Base-by-base conservation (phyloP, 257 asterid species). In the Solanum bukasovii region DNA sequence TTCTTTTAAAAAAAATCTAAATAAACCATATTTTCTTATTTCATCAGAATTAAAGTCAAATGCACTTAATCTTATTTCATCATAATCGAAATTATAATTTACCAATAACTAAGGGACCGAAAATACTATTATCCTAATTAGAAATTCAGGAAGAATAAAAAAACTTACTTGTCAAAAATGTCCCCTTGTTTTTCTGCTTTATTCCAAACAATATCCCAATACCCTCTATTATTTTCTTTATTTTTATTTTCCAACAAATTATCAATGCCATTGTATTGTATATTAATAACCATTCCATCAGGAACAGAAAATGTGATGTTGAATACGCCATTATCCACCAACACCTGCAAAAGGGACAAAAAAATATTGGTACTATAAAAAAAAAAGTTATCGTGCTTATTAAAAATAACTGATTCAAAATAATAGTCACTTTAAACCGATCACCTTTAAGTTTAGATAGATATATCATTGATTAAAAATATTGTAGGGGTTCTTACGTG, bases 121-220 rank as follows among this genome's bases (percentile, higher is more conserved):
- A 70, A 70, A 13, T 27, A 9, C 3, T 70, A 70, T 29, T 70
- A 70, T 68, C 9, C 16, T 68, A 27, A 68, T 25, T 46, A 79
- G 40, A 81, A 81, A 27, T 42, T n/a, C 3, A 31, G 10, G 12
- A 71, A 40, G 11, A 25, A 4, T 1, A 25, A 18, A 87, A 83
- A 9, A 2, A 33, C 86, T 89, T 89, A 94, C 97, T 89, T 96
- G 84, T 95, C 97, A 63, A 87, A 61, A 25, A 65, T 49, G 25
- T 16, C 92, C 8, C 56, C 52, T 0, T 83, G 90, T 59, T 88
- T 87, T 21, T 89, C 93, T 6, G 92, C 87, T n/a, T 86, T 82
- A 87, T 91, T 92, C 98, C 98, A 96, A 84, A 92, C 94, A 84
- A 96, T 87, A 52, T 96, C 99, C 99, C 99, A 96, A 42, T 96